These are phyloP conservation scores for Oryza australiensis DNA, from an alignment of 176 grass and related monocot genomes.

Conservation along the genomic window DNA sequence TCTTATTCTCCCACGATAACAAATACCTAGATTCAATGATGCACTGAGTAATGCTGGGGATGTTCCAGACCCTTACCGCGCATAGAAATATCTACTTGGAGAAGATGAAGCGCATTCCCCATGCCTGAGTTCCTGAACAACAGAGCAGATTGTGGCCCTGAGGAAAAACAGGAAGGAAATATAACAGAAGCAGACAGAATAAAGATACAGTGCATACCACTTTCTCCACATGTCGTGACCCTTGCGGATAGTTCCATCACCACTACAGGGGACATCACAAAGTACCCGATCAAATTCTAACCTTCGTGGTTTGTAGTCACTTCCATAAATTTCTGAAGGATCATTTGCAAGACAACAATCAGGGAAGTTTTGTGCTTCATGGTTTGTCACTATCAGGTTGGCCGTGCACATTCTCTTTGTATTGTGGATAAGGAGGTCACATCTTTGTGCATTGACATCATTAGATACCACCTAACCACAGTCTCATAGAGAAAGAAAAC, in stretches of 20 bases:
- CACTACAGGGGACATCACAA: constrained; percentile 97
- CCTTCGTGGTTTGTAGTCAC: constrained; percentile 19
- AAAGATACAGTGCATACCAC: constrained; percentile 51
- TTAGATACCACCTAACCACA: constrained; percentile 81
- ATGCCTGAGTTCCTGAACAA: constrained; percentile 78
- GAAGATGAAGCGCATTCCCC: constrained; percentile 74
- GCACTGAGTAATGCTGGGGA: neutral
- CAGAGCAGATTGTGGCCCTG: constrained; percentile 9
- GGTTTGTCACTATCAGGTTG: constrained; percentile 93
- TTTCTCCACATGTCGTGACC: constrained; percentile 89
- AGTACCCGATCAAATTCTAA: constrained; percentile 77
- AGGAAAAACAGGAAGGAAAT: constrained; percentile 25
- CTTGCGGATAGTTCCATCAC: constrained; percentile 92
- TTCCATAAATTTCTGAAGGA: constrained; percentile 22
- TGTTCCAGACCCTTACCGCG: constrained; percentile 50
- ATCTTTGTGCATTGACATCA: constrained; percentile 84
- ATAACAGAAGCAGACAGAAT: constrained; percentile 15
- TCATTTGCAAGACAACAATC: constrained; percentile 46
- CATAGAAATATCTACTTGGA: constrained; percentile 95
- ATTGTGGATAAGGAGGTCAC: constrained; percentile 89
- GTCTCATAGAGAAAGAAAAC: neutral
- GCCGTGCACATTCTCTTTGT: constrained; percentile 93
- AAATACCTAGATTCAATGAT: constrained; percentile 6
- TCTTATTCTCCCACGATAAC: neutral
- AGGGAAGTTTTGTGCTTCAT: constrained; percentile 89